These are phyloP conservation scores for Poterioochromonas sp. DNA, from an alignment of 352 stramenopile species.

Conservation along the genomic window DNA sequence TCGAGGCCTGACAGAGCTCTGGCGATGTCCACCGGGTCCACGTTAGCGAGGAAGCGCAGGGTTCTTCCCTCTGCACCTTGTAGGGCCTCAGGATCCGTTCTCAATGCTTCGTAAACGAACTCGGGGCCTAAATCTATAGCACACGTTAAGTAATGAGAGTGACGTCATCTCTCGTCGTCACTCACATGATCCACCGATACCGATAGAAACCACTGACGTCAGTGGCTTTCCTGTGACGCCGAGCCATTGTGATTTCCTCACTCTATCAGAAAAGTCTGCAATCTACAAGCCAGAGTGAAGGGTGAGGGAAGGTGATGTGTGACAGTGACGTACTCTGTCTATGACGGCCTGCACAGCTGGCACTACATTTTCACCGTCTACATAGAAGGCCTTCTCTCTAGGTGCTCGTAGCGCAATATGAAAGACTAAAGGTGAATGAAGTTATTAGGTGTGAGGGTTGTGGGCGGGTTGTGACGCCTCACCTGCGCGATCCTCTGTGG, in stretches of 20 bases:
- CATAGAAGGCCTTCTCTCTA: constrained; percentile 56
- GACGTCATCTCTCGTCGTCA: too few species aligned
- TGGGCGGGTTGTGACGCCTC: too few species aligned
- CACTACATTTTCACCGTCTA: constrained; percentile 89
- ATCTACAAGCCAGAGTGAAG: constrained; percentile 48
- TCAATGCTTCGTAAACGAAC: constrained; percentile 89
- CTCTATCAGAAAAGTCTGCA: constrained; percentile 61
- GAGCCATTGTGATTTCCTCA: constrained; percentile 59
- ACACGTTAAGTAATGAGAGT: background rate
- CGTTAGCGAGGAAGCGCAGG: constrained; percentile 92
- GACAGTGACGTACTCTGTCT: constrained; percentile 42
- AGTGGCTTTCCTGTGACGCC: constrained; percentile 87
- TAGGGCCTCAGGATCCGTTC: constrained; percentile 62
- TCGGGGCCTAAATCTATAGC: constrained; percentile 85
- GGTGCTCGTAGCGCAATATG: constrained; percentile 87
- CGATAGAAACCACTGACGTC: constrained; percentile 88
- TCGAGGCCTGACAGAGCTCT: constrained; percentile 75
- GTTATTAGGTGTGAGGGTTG: too few species aligned
- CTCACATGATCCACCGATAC: constrained; percentile 69
- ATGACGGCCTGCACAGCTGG: constrained; percentile 77
- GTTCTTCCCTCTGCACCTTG: constrained; percentile 62
- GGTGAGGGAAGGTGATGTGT: background rate
- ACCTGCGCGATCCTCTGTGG: constrained; percentile 77
- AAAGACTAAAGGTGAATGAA: constrained; percentile 55
- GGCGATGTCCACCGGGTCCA: constrained; percentile 92